Base-by-base conservation (phyloP, 2,329 filamentous ascomycete species). In the Aspergillus oerlinghausenensis region DNA sequence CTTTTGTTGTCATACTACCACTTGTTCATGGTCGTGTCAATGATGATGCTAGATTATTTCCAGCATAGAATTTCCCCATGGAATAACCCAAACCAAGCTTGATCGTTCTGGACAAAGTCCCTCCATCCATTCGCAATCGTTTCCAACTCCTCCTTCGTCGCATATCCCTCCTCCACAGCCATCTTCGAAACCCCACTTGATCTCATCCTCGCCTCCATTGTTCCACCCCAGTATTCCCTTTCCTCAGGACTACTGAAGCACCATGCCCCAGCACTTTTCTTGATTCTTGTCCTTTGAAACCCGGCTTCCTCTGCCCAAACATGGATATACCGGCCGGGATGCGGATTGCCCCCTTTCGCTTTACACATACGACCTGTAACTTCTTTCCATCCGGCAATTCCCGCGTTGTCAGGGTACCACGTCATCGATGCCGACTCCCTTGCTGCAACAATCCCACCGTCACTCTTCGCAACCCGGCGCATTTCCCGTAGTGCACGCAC, bases 381-480 rank as follows among this genome's bases (percentile, higher is more conserved):
- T 0, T 66, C 60, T 2, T 63, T 40, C 66, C 66, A 75, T 3
- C 55, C 49, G 0, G 51, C 50, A 10, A 75, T 59, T 0, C 66
- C 71, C 11, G 60, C 52, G 3, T 64, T 63, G 5, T 64, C 61
- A 0, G 74, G 74, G 56, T 70, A 75, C 67, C 71, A 72, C 10
- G 56, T 64, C 47, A 72, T 54, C 2, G 59, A 51, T 3, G 69
- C 72, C 1, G 71, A 70, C 53, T 82, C 80, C 0, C 79, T 70
- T 1, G 70, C 67, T 0, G 81, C 82, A 21, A 87, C 68, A 4
- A 85, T 71, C 2, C 84, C 84, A 3, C 84, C 84, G 7, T 79
- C 77, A 0, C 72, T 61, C 60, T 82, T 84, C 14, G 74, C 70
- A 2, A 87, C 80, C 0, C 80, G 76, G 5, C 77, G 73, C 80